Conservation (phyloP, 768 basidiomycete genomes). For the Boletus sp. region DNA sequence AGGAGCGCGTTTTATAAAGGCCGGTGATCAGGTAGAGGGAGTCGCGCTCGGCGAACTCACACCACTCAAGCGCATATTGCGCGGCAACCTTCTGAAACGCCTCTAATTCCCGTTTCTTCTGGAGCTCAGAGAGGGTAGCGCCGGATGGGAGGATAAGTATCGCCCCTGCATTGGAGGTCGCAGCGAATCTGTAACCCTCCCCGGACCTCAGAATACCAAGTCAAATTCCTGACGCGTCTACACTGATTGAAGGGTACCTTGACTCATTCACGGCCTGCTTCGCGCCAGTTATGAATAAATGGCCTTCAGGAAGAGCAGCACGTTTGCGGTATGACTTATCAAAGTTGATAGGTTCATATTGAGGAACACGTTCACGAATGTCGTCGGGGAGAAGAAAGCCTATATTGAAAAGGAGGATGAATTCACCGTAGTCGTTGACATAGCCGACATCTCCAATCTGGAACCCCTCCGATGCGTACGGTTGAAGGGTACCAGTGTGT, state of each 20-base stretch:
- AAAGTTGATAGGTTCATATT: background rate
- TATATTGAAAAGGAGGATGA: conserved; percentile 34
- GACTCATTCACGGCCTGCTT: too few relatives aligned
- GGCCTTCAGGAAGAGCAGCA: too few relatives aligned
- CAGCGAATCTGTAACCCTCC: background rate
- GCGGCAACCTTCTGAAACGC: background rate
- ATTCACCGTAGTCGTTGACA: conserved; percentile 23
- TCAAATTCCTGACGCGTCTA: background rate
- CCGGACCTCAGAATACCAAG: background rate
- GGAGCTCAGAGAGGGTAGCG: background rate
- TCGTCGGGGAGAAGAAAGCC: conserved; percentile 19
- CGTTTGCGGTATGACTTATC: too few relatives aligned
- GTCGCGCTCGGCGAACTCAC: background rate
- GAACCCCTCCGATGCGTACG: conserved; percentile 24
- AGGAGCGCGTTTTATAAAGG: background rate
- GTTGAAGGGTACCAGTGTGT: conserved; percentile 8
- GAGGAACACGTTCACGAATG: background rate
- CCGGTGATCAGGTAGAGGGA: conserved; percentile 10
- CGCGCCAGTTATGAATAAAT: background rate
- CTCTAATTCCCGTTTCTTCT: background rate
- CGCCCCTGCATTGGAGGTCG: background rate
- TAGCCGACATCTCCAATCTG: conserved; percentile 36
- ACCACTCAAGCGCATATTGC: background rate
- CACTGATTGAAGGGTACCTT: background rate
- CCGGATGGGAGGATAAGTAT: conserved; percentile 6